Evolutionary conservation across 2,329 filamentous ascomycete genomes (phyloP).

Genomic region (Fusarium drepaniforme): DNA sequence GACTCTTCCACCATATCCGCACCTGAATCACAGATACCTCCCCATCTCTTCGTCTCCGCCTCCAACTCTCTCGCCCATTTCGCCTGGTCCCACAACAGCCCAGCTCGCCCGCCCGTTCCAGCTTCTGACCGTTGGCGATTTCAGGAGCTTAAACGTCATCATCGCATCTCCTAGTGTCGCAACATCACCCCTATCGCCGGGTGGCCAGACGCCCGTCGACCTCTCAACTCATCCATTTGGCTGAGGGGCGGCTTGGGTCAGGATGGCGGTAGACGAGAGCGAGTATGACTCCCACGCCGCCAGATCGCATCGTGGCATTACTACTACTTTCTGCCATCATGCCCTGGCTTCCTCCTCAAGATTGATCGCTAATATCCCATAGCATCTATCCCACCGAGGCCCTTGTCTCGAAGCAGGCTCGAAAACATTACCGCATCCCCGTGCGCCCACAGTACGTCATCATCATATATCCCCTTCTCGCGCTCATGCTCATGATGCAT

Average conservation of each 20-base stretch:
- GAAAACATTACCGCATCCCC: conserved; percentile 75
- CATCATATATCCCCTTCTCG: conserved; percentile 39
- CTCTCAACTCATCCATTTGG: conserved; percentile 33
- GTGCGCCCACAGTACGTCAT: conserved; percentile 73
- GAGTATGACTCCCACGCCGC: conserved; percentile 54
- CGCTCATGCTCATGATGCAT: conserved; percentile 25
- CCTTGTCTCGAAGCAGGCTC: conserved; percentile 70
- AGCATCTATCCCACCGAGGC: conserved; percentile 76
- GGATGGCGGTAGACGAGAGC: conserved; percentile 68
- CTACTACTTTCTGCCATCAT: conserved; percentile 25
- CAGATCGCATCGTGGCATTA: background rate
- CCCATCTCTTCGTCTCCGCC: background rate
- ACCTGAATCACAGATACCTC: background rate
- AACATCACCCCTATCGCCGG: conserved; percentile 12
- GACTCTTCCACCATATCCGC: background rate
- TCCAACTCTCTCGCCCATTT: background rate
- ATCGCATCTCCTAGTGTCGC: conserved; percentile 15
- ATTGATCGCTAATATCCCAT: conserved; percentile 21
- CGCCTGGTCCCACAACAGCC: background rate
- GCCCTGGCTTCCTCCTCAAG: background rate
- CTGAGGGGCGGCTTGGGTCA: conserved; percentile 25
- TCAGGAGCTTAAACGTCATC: conserved; percentile 13
- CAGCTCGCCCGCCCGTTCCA: conserved; percentile 12
- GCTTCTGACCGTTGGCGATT: conserved; percentile 9
- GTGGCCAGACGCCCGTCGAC: conserved; percentile 15